These are phyloP conservation scores for Salvia sclarea DNA, from an alignment of 305 asterid species.

Conservation along the genomic window DNA sequence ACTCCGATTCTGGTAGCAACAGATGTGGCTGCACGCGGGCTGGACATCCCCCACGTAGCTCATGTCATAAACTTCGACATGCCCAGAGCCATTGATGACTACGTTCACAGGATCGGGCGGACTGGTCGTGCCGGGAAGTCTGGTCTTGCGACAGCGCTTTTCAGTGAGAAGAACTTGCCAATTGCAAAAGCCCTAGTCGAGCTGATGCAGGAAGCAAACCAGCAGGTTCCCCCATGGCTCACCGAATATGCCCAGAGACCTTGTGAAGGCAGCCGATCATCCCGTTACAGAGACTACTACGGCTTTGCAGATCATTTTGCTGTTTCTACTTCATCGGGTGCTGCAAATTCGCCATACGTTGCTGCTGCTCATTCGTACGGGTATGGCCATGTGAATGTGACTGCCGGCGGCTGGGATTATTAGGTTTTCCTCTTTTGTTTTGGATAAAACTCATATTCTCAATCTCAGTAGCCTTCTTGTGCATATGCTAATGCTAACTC, in stretches of 20 bases:
- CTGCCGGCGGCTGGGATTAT: slow-evolving; percentile 40
- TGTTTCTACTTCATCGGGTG: slow-evolving; percentile 10
- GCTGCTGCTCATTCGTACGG: slow-evolving; percentile 2
- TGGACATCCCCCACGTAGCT: slow-evolving; percentile 74
- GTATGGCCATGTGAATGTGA: slow-evolving; percentile 25
- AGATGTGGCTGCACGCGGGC: slow-evolving; percentile 76
- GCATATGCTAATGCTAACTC: neutral
- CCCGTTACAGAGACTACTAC: slow-evolving; percentile 30
- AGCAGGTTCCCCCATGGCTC: slow-evolving; percentile 66
- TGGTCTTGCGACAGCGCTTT: slow-evolving; percentile 77
- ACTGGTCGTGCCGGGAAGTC: slow-evolving; percentile 93
- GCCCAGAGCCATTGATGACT: slow-evolving; percentile 60
- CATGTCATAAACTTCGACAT: slow-evolving; percentile 75
- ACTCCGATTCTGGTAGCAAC: slow-evolving; percentile 80
- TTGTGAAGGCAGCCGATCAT: slow-evolving; percentile 26
- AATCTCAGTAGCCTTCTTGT: too few relatives aligned
- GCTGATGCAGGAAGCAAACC: slow-evolving; percentile 66
- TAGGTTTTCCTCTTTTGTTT: neutral
- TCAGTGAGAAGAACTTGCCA: slow-evolving; percentile 55
- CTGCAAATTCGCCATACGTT: neutral
- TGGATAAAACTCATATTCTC: too few relatives aligned
- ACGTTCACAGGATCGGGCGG: slow-evolving; percentile 84
- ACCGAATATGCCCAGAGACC: slow-evolving; percentile 44
- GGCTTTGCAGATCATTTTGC: slow-evolving; percentile 13
- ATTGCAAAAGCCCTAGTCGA: slow-evolving; percentile 60